Percentiles rank a stretch among this genome's conserved stretches.
These are phyloP conservation scores for Euphorbia celastroides DNA, from an alignment of 441 rosid genomes.

Conservation along the genomic window DNA sequence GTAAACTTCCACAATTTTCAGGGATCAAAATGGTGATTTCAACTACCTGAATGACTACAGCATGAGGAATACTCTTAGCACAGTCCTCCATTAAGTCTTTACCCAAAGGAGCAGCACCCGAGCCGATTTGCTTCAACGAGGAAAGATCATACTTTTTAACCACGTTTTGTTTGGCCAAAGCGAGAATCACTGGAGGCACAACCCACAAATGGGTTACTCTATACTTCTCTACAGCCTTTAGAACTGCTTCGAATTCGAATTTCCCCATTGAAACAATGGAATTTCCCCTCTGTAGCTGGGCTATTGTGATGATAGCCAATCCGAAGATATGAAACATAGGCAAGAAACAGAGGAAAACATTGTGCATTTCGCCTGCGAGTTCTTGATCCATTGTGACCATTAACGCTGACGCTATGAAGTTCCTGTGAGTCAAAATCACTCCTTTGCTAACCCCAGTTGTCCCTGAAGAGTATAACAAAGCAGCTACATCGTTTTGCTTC, in stretches of 20 bases:
- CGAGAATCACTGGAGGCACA: slow-evolving; percentile 79
- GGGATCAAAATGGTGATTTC: neutral
- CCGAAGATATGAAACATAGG: slow-evolving; percentile 94
- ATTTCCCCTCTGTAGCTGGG: slow-evolving; percentile 61
- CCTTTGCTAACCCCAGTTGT: slow-evolving; percentile 87
- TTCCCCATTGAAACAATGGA: slow-evolving; percentile 55
- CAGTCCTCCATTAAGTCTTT: slow-evolving; percentile 86
- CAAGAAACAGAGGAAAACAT: slow-evolving; percentile 51
- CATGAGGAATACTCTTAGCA: slow-evolving; percentile 45
- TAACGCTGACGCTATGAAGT: slow-evolving; percentile 59
- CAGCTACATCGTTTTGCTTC: slow-evolving; percentile 58
- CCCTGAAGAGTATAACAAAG: slow-evolving; percentile 77
- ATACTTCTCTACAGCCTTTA: slow-evolving; percentile 52
- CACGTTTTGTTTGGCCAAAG: slow-evolving; percentile 53
- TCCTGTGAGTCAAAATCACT: slow-evolving; percentile 67
- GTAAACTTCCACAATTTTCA: neutral
- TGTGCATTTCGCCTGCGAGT: slow-evolving; percentile 40
- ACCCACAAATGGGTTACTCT: slow-evolving; percentile 63
- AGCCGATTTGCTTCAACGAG: slow-evolving; percentile 54
- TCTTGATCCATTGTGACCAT: slow-evolving; percentile 63
- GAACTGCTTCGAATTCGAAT: slow-evolving; percentile 51
- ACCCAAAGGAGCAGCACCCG: slow-evolving; percentile 86
- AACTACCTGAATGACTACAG: slow-evolving; percentile 49
- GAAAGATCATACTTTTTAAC: slow-evolving; percentile 64
- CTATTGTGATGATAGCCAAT: slow-evolving; percentile 37